These are phyloP conservation scores for Funneliformis caledonium DNA, from an alignment of 371 early-diverging fungal genomes.

Conservation along the genomic window DNA sequence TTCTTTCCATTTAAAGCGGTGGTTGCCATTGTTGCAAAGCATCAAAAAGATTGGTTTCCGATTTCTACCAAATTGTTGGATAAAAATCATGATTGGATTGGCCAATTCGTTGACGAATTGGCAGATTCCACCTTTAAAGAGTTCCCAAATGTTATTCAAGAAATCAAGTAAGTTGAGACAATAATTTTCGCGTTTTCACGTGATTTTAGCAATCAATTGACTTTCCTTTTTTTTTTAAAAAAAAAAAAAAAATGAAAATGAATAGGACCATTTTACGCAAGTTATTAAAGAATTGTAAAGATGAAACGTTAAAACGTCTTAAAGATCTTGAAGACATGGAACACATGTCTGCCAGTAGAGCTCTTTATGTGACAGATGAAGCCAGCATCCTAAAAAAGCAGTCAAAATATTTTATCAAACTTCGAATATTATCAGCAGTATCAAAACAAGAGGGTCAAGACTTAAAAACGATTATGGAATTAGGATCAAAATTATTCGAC, in stretches of 20 bases:
- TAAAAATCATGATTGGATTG: not conserved
- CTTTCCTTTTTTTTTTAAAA: too few relatives aligned
- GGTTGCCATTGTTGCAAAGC: not conserved
- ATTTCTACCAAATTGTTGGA: not conserved
- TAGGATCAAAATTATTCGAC: not conserved
- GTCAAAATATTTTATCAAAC: not conserved
- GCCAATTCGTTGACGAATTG: not conserved
- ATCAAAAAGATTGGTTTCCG: not conserved
- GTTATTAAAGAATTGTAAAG: not conserved
- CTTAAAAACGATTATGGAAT: not conserved
- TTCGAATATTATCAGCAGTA: not conserved
- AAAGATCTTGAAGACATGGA: not conserved
- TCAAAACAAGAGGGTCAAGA: not conserved
- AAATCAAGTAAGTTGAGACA: not conserved
- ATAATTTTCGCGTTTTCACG: not conserved
- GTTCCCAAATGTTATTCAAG: not conserved
- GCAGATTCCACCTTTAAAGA: not conserved
- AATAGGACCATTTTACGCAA: not conserved
- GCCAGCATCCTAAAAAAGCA: not conserved
- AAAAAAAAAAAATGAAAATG: not conserved
- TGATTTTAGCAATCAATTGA: not conserved
- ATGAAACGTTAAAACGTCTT: not conserved
- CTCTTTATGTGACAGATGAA: constrained; percentile 1
- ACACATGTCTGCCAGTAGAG: constrained; percentile 1
- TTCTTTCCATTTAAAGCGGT: not conserved